Conservation (phyloP, 768 basidiomycete genomes). For the Piloderma croceum region DNA sequence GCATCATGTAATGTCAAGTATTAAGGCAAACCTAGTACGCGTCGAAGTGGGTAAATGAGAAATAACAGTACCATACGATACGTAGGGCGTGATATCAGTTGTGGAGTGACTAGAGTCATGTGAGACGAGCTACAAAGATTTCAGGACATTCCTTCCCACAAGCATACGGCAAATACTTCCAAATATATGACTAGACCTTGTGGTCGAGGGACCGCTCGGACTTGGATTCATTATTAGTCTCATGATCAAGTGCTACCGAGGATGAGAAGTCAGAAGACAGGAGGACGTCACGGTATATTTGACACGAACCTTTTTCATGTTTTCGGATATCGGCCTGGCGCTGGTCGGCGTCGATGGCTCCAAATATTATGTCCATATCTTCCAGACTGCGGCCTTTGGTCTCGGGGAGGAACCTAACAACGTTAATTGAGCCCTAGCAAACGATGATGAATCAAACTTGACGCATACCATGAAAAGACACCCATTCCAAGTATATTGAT, state of each 20-base stretch:
- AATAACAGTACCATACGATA: no score
- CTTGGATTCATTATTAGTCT: not conserved
- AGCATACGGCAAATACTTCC: no score
- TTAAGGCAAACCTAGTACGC: no score
- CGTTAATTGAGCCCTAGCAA: not conserved
- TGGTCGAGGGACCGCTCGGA: not conserved
- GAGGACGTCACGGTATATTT: no score
- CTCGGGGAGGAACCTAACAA: constrained; percentile 48
- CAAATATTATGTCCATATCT: constrained; percentile 56
- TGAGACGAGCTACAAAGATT: no score
- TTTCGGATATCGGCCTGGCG: constrained; percentile 48
- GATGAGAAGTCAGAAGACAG: no score
- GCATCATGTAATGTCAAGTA: no score
- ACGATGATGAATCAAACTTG: not conserved
- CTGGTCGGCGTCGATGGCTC: constrained; percentile 48
- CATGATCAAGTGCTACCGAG: not conserved
- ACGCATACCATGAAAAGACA: constrained; percentile 54
- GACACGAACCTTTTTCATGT: constrained; percentile 36
- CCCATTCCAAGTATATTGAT: constrained; percentile 71
- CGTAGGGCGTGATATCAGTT: no score
- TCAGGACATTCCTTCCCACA: no score
- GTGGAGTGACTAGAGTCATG: no score
- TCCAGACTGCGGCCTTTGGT: constrained; percentile 54
- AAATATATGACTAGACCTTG: no score
- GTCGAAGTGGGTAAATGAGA: no score